Percentiles rank a stretch among this genome's conserved stretches.
Evolutionary conservation across 2,329 filamentous ascomycete species (phyloP).

Genomic region (Ophiocordyceps camponoti-rufipedis): DNA sequence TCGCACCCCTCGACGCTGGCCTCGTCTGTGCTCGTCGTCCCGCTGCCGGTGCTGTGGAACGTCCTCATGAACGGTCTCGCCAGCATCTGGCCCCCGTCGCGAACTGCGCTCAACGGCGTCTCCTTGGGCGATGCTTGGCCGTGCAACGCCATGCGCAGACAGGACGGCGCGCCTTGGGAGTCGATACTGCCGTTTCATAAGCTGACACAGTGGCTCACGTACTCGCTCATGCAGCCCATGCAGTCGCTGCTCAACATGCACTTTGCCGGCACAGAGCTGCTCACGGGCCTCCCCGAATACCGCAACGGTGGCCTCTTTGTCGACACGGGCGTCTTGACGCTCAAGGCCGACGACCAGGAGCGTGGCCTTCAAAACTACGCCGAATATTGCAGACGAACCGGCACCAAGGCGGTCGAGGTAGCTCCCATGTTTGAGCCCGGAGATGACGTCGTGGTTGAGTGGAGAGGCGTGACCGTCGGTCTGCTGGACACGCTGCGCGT

Average conservation of each 20-base stretch:
- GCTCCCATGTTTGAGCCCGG: constrained; percentile 39
- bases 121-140: constrained; percentile 91
- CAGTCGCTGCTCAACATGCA: constrained; percentile 61
- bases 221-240: constrained; percentile 88
- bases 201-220: constrained; percentile 85
- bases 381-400: constrained; percentile 53
- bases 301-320: constrained; percentile 81
- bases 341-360: constrained; percentile 52
- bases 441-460: constrained; percentile 46
- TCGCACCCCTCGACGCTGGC: constrained; percentile 80
- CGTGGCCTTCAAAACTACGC: constrained; percentile 47
- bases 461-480: constrained; percentile 44
- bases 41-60: constrained; percentile 76
- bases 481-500: constrained; percentile 35
- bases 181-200: constrained; percentile 85
- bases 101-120: constrained; percentile 72
- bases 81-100: constrained; percentile 74
- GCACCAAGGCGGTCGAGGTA: constrained; percentile 39
- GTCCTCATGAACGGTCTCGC: constrained; percentile 75
- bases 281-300: constrained; percentile 83
- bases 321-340: constrained; percentile 60
- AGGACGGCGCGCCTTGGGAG: constrained; percentile 42
- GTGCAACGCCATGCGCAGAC: constrained; percentile 59
- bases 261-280: constrained; percentile 61
- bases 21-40: constrained; percentile 72